Evolutionary conservation across 2,329 filamentous ascomycete species (phyloP), one percentile per base, ranked within the genome.

Genomic region (Calycina herbarum): DNA sequence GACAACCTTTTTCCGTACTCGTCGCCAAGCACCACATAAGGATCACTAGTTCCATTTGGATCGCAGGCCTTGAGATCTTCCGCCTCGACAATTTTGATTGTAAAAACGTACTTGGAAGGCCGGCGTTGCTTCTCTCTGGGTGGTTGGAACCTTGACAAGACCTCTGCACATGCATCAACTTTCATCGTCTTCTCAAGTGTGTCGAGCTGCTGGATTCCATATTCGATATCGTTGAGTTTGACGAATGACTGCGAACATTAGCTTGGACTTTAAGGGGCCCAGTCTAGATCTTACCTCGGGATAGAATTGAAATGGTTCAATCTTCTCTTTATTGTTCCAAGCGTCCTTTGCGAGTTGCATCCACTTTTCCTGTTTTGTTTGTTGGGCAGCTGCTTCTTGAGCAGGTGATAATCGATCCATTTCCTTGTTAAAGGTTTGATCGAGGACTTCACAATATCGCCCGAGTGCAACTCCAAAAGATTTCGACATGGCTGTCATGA

Each of bases 31-130:
- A 99, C 94, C 35, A 99, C 93, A 74, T 99, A 99, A 0, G 95
- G 95, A 79, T 99, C 95, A 76, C 94, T 98, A 70, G 90, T 87
- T 42, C 95, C 95, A 73, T 92, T 96, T 72, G 96, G 89, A 78
- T 99, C 95, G 76, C 95, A 98, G n/a, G 95, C 93, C 79, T 98
- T 98, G 72, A 99, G 83, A 73, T 99, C 95, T 79, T 99, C 95
- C 8, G 92, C 95, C 78, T 99, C 95, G 31, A 99, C 94, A 66
- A 99, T 94, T 80, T 99, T 99, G 79, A 99, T 94, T 0, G 95
- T 98, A 79, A 99, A 99, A 64, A 97, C 94, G 76, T 96, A 98
- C 76, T 96, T 97, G 68, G 88, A 91, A 54, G 89, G 87, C 73
- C 88, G 90, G 72, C 88, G 88, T 64, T 79, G 76, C 67, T 83